Conservation (phyloP, 148 eudicot species). For the Polygonum maritimum region DNA sequence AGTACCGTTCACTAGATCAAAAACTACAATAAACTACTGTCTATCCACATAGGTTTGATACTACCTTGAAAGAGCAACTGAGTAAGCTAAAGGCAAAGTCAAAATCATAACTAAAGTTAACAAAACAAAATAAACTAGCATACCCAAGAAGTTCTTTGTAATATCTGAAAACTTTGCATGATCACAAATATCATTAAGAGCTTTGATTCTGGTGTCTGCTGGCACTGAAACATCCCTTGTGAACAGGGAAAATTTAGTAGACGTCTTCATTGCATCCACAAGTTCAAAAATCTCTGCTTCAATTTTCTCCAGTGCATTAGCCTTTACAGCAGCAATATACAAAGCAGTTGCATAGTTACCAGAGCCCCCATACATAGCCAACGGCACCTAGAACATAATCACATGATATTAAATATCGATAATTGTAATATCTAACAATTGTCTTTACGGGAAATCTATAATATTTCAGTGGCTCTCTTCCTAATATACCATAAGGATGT, state of each 20-base stretch:
- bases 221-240: constrained; percentile 65
- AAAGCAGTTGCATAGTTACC: constrained; percentile 90
- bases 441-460: neutral
- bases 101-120: neutral
- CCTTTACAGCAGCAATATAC: constrained; percentile 61
- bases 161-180: constrained; percentile 71
- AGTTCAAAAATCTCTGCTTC: constrained; percentile 62
- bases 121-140: neutral
- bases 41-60: neutral
- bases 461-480: neutral
- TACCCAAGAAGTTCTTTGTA: constrained; percentile 80
- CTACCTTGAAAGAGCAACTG: neutral
- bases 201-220: constrained; percentile 49
- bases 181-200: constrained; percentile 43
- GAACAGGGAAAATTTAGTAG: constrained; percentile 55
- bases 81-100: neutral
- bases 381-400: constrained; percentile 44
- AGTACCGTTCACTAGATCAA: neutral
- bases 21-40: neutral
- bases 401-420: neutral
- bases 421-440: neutral
- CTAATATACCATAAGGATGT: neutral
- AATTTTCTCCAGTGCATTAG: constrained; percentile 61
- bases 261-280: constrained; percentile 51
- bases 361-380: constrained; percentile 68